phyloP scores from a whole-genome alignment of 2,329 filamentous ascomycete species.

The Cladosporium sp. region DNA sequence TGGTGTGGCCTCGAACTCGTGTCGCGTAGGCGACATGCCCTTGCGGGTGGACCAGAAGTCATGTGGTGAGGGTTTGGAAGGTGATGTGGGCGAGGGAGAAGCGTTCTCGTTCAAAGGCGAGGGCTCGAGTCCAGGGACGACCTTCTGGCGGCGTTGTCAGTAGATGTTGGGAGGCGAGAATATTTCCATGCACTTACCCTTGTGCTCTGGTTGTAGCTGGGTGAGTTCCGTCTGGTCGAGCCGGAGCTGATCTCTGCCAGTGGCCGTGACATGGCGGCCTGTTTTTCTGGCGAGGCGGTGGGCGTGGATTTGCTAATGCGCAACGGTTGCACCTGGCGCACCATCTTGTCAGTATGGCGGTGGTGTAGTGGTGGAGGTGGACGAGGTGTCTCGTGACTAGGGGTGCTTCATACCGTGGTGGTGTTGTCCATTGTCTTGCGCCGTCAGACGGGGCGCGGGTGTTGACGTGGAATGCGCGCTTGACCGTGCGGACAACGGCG shows the following conservation, averaged over 20 bases:
- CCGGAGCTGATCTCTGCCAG: slow-evolving; percentile 87
- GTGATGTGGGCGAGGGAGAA: slow-evolving; percentile 49
- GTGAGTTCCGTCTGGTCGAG: slow-evolving; percentile 86
- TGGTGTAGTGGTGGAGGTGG: background rate
- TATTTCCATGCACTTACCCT: slow-evolving; percentile 58
- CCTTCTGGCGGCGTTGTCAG: slow-evolving; percentile 47
- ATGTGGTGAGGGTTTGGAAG: slow-evolving; percentile 67
- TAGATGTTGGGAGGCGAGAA: background rate
- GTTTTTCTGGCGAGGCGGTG: slow-evolving; percentile 62
- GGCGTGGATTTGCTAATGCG: slow-evolving; percentile 73
- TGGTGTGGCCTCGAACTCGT: slow-evolving; percentile 67
- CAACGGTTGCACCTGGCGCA: slow-evolving; percentile 69
- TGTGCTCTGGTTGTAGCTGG: slow-evolving; percentile 76
- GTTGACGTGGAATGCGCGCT: slow-evolving; percentile 23
- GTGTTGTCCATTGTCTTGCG: slow-evolving; percentile 21
- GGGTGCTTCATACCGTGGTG: slow-evolving; percentile 5
- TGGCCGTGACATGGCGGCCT: slow-evolving; percentile 68
- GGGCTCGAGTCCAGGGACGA: slow-evolving; percentile 72
- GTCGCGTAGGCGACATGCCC: slow-evolving; percentile 65
- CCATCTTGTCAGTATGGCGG: slow-evolving; percentile 24
- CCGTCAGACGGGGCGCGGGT: slow-evolving; percentile 19
- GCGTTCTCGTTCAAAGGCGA: slow-evolving; percentile 64
- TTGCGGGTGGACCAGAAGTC: slow-evolving; percentile 85
- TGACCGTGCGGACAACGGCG: slow-evolving; percentile 12
- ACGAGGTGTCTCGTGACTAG: slow-evolving; percentile 11